phyloP scores from a whole-genome alignment of 2,329 filamentous ascomycete species.

The Polychaeton citri region DNA sequence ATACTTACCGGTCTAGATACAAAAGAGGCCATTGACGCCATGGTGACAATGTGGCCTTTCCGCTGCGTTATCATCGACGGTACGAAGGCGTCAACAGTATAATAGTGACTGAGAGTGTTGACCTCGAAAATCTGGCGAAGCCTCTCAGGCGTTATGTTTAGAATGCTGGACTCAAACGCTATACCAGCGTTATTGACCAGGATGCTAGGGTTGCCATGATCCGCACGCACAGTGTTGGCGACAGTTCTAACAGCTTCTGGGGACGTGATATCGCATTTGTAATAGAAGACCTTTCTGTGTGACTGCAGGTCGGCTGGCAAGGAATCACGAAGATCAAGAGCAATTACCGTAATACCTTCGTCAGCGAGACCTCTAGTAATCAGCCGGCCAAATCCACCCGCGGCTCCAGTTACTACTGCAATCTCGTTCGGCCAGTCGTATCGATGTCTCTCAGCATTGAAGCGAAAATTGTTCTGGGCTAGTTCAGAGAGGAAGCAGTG shows the following conservation, averaged over 20 bases:
- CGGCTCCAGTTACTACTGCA: conserved; percentile 22
- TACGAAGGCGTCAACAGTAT: conserved; percentile 38
- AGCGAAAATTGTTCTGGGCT: conserved; percentile 24
- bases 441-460: conserved; percentile 19
- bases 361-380: conserved; percentile 22
- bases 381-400: conserved; percentile 24
- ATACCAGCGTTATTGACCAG: conserved; percentile 40
- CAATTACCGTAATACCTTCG: conserved; percentile 25
- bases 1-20: conserved; percentile 17
- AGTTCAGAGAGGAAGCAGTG: conserved; percentile 16
- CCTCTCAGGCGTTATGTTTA: conserved; percentile 30
- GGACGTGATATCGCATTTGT: conserved; percentile 36
- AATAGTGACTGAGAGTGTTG: conserved; percentile 39
- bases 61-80: conserved; percentile 37
- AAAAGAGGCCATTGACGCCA: conserved; percentile 42
- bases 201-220: conserved; percentile 32
- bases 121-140: conserved; percentile 39
- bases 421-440: conserved; percentile 25
- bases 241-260: conserved; percentile 31
- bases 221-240: conserved; percentile 25
- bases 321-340: conserved; percentile 23
- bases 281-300: conserved; percentile 22
- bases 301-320: conserved; percentile 19
- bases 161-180: conserved; percentile 31
- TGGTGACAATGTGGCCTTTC: conserved; percentile 44